Evolutionary conservation across 352 stramenopile genomes (phyloP).

Genomic region (Pythium dissimile): DNA sequence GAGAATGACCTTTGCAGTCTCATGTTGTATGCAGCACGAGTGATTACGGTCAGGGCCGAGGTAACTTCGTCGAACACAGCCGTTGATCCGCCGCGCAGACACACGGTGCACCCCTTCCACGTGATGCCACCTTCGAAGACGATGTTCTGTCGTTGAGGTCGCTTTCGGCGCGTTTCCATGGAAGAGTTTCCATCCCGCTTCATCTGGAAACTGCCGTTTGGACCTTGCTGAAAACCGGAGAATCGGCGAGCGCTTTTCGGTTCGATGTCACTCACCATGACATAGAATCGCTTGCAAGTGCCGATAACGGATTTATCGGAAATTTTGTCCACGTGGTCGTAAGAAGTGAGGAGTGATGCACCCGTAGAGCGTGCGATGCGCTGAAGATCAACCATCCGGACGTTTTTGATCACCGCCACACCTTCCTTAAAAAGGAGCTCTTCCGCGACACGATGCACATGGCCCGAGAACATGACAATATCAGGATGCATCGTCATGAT

Average conservation of each 20-base stretch:
- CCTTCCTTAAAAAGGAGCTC: constrained; percentile 73
- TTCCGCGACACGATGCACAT: constrained; percentile 83
- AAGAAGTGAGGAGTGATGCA: constrained; percentile 74
- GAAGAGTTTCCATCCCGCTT: background rate
- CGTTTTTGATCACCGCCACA: constrained; percentile 85
- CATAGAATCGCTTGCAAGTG: constrained; percentile 79
- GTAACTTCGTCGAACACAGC: constrained; percentile 73
- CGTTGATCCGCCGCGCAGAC: constrained; percentile 58
- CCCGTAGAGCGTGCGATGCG: constrained; percentile 75
- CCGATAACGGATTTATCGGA: constrained; percentile 69
- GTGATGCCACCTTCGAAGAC: constrained; percentile 80
- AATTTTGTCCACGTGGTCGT: constrained; percentile 89
- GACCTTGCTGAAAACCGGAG: constrained; percentile 31
- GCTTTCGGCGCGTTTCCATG: constrained; percentile 36
- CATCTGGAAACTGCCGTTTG: constrained; percentile 21
- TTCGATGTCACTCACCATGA: constrained; percentile 78
- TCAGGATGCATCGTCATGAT: constrained; percentile 82
- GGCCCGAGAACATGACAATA: constrained; percentile 82
- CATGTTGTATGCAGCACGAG: constrained; percentile 79
- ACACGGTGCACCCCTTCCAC: constrained; percentile 78
- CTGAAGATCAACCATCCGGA: constrained; percentile 71
- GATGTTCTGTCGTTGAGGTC: constrained; percentile 76
- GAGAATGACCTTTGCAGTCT: constrained; percentile 61
- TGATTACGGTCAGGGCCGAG: constrained; percentile 51
- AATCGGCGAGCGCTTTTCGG: constrained; percentile 64